These are phyloP conservation scores for Yarrowia bubula DNA, from an alignment of 805 yeast species.

Conservation along the genomic window DNA sequence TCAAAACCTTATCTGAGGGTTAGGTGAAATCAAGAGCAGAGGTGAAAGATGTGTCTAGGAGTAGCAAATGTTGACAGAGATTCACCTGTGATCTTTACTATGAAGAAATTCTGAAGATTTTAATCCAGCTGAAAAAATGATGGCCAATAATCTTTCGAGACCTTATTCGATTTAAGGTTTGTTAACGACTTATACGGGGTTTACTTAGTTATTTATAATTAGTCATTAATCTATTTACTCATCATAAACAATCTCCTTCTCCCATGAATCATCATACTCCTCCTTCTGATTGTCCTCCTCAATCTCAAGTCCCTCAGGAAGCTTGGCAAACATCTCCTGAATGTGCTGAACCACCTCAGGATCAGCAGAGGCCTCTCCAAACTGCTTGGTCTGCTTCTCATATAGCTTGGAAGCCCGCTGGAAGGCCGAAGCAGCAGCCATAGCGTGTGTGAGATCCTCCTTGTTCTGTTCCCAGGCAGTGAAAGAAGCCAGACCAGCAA, in stretches of 20 bases:
- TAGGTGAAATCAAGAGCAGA: no score
- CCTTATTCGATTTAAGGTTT: not conserved
- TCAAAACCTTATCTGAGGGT: not conserved
- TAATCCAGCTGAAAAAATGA: not conserved
- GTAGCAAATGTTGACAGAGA: no score
- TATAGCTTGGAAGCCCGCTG: constrained; percentile 42
- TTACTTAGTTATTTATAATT: not conserved
- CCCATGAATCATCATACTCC: constrained; percentile 38
- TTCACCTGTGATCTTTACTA: no score
- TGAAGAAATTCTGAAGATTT: no score
- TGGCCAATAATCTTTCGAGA: not conserved
- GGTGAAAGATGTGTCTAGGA: no score
- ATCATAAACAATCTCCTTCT: constrained; percentile 23
- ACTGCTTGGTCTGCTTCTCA: constrained; percentile 45
- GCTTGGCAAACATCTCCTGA: constrained; percentile 47
- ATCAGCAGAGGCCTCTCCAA: constrained; percentile 48
- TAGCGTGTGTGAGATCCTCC: constrained; percentile 41
- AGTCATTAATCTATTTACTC: not conserved
- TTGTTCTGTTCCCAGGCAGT: constrained; percentile 28
- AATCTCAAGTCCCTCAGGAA: constrained; percentile 54
- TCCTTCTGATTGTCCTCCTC: constrained; percentile 37
- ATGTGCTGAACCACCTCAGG: constrained; percentile 60
- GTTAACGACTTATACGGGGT: not conserved
- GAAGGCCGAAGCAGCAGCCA: constrained; percentile 42
- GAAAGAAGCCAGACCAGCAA: constrained; percentile 72